phyloP scores from a whole-genome alignment of 768 basidiomycete species.

The Kwoniella mangroviensis region DNA sequence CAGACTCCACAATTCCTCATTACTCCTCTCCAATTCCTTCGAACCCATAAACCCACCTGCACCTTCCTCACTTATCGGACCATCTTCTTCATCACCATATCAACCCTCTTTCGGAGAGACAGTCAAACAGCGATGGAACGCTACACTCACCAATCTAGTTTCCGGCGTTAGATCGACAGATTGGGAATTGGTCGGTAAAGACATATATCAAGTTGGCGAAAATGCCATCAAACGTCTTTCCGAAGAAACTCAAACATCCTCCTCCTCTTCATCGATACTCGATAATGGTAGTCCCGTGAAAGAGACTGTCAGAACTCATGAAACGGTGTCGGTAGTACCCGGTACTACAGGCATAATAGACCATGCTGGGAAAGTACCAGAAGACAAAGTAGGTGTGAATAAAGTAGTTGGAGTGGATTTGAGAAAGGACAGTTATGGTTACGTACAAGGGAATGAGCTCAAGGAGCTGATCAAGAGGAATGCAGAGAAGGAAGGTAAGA shows the following conservation, averaged over 20 bases:
- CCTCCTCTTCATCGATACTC: background rate
- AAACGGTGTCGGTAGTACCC: slow-evolving; percentile 14
- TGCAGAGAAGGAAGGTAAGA: slow-evolving; percentile 11
- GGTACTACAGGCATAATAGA: slow-evolving; percentile 20
- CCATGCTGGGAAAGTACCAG: slow-evolving; percentile 6
- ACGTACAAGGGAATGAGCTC: slow-evolving; percentile 14
- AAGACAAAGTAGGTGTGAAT: slow-evolving; percentile 9
- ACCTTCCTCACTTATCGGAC: slow-evolving; percentile 40
- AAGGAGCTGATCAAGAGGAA: slow-evolving; percentile 15
- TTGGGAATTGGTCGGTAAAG: slow-evolving; percentile 31
- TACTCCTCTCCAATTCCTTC: slow-evolving; percentile 41
- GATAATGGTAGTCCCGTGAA: background rate
- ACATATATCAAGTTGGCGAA: slow-evolving; percentile 23
- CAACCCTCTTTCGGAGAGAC: slow-evolving; percentile 34
- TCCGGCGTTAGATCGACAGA: slow-evolving; percentile 32
- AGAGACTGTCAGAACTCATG: slow-evolving; percentile 3
- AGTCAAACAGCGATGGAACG: slow-evolving; percentile 44
- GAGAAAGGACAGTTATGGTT: slow-evolving; percentile 13
- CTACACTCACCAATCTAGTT: slow-evolving; percentile 24
- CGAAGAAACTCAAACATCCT: slow-evolving; percentile 1
- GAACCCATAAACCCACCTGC: slow-evolving; percentile 36
- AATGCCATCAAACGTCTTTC: slow-evolving; percentile 17
- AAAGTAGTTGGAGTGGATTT: slow-evolving; percentile 10
- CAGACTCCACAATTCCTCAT: slow-evolving; percentile 38
- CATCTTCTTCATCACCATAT: slow-evolving; percentile 18